Percentiles rank a stretch among this genome's conserved stretches.
phyloP scores from a whole-genome alignment of 2,329 filamentous ascomycete genomes.

The Aspergillus amoenus region DNA sequence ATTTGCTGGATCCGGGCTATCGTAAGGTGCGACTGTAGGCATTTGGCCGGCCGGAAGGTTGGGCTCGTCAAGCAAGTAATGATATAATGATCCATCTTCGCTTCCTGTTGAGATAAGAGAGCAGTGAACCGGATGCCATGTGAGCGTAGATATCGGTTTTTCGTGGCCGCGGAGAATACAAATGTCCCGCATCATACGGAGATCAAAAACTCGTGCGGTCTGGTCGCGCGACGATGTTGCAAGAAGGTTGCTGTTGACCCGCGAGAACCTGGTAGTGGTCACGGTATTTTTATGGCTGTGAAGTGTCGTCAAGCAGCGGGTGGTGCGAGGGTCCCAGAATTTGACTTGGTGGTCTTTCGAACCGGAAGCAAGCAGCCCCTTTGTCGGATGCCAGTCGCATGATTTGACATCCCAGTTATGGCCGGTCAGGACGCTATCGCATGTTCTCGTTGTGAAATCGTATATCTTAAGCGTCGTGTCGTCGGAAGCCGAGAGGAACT shows the following conservation, averaged over 20 bases:
- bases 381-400: constrained; percentile 96
- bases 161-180: constrained; percentile 91
- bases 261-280: constrained; percentile 88
- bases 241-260: constrained; percentile 76
- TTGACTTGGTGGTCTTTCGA: constrained; percentile 98
- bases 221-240: constrained; percentile 93
- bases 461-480: constrained; percentile 93
- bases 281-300: constrained; percentile 98
- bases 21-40: constrained; percentile 76
- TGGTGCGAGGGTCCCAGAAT: constrained; percentile 94
- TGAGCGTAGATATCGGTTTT: constrained; percentile 88
- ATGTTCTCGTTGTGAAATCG: constrained; percentile 83
- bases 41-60: constrained; percentile 76
- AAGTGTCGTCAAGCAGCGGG: constrained; percentile 85
- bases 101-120: constrained; percentile 88
- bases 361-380: constrained; percentile 89
- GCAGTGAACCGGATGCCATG: constrained; percentile 91
- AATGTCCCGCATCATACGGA: constrained; percentile 98
- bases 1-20: constrained; percentile 74
- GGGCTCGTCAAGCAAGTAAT: constrained; percentile 94
- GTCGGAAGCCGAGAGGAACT: constrained; percentile 94
- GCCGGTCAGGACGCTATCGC: constrained; percentile 82
- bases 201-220: constrained; percentile 87
- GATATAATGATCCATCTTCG: constrained; percentile 82
- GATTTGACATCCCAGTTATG: constrained; percentile 98